Evolutionary conservation across 164 flowering plant genomes (phyloP), one percentile per base, ranked within the genome.

Genomic region (Vitis riparia): DNA sequence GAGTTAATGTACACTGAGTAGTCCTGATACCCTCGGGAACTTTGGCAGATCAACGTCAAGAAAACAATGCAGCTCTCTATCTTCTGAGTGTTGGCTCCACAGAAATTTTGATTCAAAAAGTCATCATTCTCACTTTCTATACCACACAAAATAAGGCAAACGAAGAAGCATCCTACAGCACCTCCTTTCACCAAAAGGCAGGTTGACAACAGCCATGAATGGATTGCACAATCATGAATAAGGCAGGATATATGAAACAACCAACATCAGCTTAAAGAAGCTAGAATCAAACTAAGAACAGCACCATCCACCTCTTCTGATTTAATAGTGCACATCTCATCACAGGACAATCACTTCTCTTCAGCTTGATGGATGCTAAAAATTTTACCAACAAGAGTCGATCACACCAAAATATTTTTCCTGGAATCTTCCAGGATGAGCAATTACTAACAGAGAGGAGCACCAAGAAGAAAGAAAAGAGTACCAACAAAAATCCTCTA

Each of bases 1-100:
- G 16, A 57, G 51, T 68, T 16, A 67, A 58, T 55, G 52, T 37
- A 70, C 51, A 70, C 30, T 59, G 65, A 67, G 37, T 23, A 65
- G 53, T 52, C 62, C 70, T 16, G 57, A 11, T 8, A 68, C 59
- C 65, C 62, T 37, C 66, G 48, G 71, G 65, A 63, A 57, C 80
- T 63, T 69, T 55, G 75, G 75, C 32, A 49, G 77, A 75, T 63
- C 70, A 58, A 70, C 27, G 70, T 62, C 69, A 32, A 68, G 19
- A 37, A 44, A 63, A 13, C 63, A 58, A 49, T 55, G 67, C 66
- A 67, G 15, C 59, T 56, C 58, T 13, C 53, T 44, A 62, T 49
- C 50, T 59, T 60, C 79, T 14, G 29, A 62, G 58, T 48, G 52
- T 48, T 14, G 44, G 50, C 71, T 66, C 60, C 30, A 58, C 5